Evolutionary conservation across 306 rosid genomes (phyloP), one percentile per base, ranked within the genome.

Genomic region (Begonia peltatifolia): DNA sequence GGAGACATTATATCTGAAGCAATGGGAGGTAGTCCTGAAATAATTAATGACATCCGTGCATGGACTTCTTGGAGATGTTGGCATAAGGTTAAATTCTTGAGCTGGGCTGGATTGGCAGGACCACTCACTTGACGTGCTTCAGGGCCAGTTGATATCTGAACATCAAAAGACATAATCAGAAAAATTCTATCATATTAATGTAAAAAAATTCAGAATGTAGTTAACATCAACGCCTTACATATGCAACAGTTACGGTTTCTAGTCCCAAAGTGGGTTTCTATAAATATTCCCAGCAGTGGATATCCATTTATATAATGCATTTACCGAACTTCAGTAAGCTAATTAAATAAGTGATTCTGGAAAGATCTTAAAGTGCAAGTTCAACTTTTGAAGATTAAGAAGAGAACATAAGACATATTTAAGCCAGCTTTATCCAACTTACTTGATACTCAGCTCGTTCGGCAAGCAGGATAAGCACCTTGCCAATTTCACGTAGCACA

Each of bases 1-100:
- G 95, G 87, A 59, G 99, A 86, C 84, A 90, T 53, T 54, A 90
- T 80, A n/a, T 83, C 99, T 53, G 83, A 68, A 60, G 95, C 99
- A 68, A 90, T 83, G 55, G 74, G 57, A 43, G 99, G 99, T 67
- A 90, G 69, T 68, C 86, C 86, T 58, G 74, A 63, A 58, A 86
- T 66, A 61, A 79, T 71, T 41, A 84, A 67, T 30, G 94, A 83
- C 57, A 90, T 69, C 35, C 83, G 82, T 18, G 79, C 42, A 61
- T 90, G 95, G 56, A 81, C 74, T 71, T 86, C 95, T 84, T 90
- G 99, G 57, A 86, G 80, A 72, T 90, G 94, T 68, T 90, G 99
- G 62, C 88, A 83, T 67, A 90, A 58, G 10, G 76, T 66, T 36
- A 86, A 86, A 80, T 90, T 90, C 78, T 76, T 90, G 66, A 90